These are phyloP conservation scores for Argentina anserina DNA, from an alignment of 306 rosid species.

Conservation along the genomic window DNA sequence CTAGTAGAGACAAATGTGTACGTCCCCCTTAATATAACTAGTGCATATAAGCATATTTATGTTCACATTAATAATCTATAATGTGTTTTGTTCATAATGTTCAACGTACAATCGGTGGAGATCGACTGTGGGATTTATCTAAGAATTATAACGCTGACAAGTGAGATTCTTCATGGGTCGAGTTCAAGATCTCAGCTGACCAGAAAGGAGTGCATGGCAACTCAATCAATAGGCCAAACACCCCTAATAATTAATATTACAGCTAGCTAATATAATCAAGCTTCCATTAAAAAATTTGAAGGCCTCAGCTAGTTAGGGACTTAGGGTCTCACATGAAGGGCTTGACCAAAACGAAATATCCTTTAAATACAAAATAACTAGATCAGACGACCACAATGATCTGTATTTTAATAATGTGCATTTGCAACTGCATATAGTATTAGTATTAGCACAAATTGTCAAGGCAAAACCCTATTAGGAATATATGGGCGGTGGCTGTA, in stretches of 20 bases:
- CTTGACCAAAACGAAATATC: background rate
- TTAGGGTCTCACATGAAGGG: slow-evolving; percentile 1
- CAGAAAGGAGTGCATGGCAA: slow-evolving; percentile 1
- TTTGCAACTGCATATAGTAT: background rate
- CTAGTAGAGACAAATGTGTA: background rate
- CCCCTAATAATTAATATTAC: background rate
- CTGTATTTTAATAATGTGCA: slow-evolving; percentile 1
- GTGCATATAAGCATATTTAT: background rate
- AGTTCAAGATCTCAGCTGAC: background rate
- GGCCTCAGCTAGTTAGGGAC: too few relatives aligned
- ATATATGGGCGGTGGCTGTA: background rate
- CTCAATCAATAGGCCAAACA: background rate
- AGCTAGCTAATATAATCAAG: background rate
- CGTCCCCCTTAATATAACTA: background rate
- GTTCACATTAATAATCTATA: background rate
- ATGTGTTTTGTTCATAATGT: background rate
- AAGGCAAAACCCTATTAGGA: background rate
- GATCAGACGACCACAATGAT: background rate
- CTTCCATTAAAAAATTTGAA: background rate
- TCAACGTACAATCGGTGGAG: background rate
- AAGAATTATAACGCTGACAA: background rate
- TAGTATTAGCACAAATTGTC: background rate
- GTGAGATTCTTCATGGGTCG: background rate
- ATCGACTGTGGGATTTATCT: background rate
- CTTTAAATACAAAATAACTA: background rate